Base-by-base conservation (phyloP, 2,329 filamentous ascomycete species). In the Diplocarpon rosae region DNA sequence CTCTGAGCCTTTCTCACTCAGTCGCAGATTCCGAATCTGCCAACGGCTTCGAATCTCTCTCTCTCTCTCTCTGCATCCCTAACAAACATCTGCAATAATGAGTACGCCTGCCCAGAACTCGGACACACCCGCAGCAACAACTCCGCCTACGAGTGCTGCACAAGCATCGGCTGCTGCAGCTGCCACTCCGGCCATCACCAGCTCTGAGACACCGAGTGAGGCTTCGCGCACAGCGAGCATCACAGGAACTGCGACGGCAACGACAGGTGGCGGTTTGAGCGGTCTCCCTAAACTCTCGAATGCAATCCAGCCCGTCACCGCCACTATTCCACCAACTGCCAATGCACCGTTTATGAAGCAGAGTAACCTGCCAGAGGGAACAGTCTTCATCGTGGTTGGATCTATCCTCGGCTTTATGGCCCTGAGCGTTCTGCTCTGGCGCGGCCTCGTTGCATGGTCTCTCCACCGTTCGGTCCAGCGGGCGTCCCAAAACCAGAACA, bases 341-440 rank as follows among this genome's bases (percentile, higher is more conserved):
- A 77, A 83, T 59, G 92, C 92, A 5, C 88, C 90, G 13, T 98
- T 86, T 62, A 95, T 96, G 86, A 82, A 89, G 60, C 80, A 82
- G 58, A 93, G 88, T 1, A 80, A 67, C 42, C 71, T 89, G 10
- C 92, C 92, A 2, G 85, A 96, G 59, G 92, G 92, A 43, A 95
- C 90, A 3, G 83, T 98, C 47, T 98, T 98, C 68, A 98, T 98
- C 57, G 83, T 80, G 16, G 92, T 96, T 1, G 92, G 92, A 37
- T 84, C 88, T 20, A 82, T 87, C 24, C 75, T 98, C 6, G 92
- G 86, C 13, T 82, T 88, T 53, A 77, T 95, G 52, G 86, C 80
- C 10, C 69, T 87, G 8, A 80, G 79, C n/a, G 77, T 96, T 36
- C 72, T 98, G 11, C 72, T 83, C 46, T 98, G 92, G 92, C 85